These are phyloP conservation scores for Ogataea degrootiae DNA, from an alignment of 805 yeast genomes.

Conservation along the genomic window DNA sequence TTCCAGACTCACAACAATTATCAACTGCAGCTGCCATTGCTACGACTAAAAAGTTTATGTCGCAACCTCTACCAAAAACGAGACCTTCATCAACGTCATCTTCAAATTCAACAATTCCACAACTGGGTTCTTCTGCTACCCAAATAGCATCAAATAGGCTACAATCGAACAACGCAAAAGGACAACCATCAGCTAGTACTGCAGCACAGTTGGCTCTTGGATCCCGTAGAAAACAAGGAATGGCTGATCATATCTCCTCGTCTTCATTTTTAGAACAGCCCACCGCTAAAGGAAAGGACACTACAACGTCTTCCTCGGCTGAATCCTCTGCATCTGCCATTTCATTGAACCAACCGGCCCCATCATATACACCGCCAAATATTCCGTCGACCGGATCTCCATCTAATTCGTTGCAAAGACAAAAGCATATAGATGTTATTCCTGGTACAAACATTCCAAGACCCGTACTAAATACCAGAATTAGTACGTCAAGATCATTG, in stretches of 20 bases:
- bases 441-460: slow-evolving; percentile 58
- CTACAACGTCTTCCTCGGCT: neutral
- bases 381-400: neutral
- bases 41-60: slow-evolving; percentile 13
- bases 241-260: neutral
- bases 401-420: neutral
- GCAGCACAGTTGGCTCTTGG: slow-evolving; percentile 2
- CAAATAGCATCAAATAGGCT: neutral
- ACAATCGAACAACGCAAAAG: neutral
- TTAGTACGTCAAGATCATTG: slow-evolving; percentile 16
- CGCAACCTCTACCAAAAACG: slow-evolving; percentile 9
- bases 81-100: slow-evolving; percentile 4
- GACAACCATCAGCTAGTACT: slow-evolving; percentile 1
- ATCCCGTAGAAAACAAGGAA: neutral
- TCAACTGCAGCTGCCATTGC: slow-evolving; percentile 23
- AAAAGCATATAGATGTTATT: slow-evolving; percentile 34
- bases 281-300: neutral
- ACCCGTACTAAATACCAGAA: slow-evolving; percentile 40
- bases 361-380: neutral
- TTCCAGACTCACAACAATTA: slow-evolving; percentile 4
- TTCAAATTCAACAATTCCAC: neutral
- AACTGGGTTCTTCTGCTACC: neutral
- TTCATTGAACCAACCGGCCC: neutral
- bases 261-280: neutral
- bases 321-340: neutral